Evolutionary conservation across 2,329 filamentous ascomycete species (phyloP), one percentile per base, ranked within the genome.

Genomic region (Thielaviopsis musarum): DNA sequence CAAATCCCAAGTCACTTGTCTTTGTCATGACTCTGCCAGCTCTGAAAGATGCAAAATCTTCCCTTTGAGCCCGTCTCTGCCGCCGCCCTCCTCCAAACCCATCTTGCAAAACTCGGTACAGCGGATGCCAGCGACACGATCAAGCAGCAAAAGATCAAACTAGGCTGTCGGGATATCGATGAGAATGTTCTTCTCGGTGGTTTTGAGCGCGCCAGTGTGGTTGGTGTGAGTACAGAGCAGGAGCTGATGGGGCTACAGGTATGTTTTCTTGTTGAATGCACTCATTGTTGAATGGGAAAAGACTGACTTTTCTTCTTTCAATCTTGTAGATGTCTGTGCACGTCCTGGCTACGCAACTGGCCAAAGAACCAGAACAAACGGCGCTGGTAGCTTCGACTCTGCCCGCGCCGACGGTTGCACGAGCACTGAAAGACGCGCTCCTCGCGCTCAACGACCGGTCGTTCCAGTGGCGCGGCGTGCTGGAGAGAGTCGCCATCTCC

Each of bases 161-260:
- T 71, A 1, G 79, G 78, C 13, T 79, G 76, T 57, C 51, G 55
- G 1, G 77, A 75, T 62, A 63, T 82, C 38, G 79, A 82, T 63
- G 67, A 71, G 2, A 66, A 74, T 30, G 70, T 77, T 5, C 67
- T 82, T 5, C 59, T 73, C 5, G 70, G 70, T 2, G 77, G 77
- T 0, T 69, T 80, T 12, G 73, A 76, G 66, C 67, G 75, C n/a
- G 79, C 78, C 0, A 69, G 68, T 21, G 72, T 82, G 0, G 74
- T 80, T 1, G 80, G 79, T 0, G 58, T 82, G 59, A 82, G 78
- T 59, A 70, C 75, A 0, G 78, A 80, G 66, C 74, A 76, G 21
- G 75, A 74, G 49, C 71, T 70, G n/a, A 66, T 78, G 61, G 77
- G 74, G 0, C 61, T 78, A 26, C 62, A 72, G 67, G 77, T 80